phyloP scores from a whole-genome alignment of 768 basidiomycete genomes.

The Pleurotus ostreatus region DNA sequence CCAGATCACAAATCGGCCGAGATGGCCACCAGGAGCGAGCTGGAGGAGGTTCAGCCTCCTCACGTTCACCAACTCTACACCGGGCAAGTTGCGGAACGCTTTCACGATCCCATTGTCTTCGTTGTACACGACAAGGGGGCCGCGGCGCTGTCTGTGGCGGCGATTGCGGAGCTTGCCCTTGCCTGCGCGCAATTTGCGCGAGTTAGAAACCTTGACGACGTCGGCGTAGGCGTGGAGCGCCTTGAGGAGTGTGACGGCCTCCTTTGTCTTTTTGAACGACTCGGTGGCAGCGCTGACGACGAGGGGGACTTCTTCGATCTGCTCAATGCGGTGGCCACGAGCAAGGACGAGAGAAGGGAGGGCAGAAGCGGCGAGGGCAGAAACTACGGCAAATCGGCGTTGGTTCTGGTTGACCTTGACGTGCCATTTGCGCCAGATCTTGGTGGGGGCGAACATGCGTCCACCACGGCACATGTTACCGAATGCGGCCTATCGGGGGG shows the following conservation, averaged over 20 bases:
- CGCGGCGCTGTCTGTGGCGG: conserved; percentile 93
- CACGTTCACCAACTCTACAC: conserved; percentile 96
- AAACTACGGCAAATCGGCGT: conserved; percentile 95
- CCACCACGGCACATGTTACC: conserved; percentile 99
- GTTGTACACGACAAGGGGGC: conserved; percentile 94
- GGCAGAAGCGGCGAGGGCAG: conserved; percentile 96
- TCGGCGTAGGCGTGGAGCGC: conserved; percentile 84
- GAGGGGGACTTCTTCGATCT: conserved; percentile 94
- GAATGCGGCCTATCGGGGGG: conserved; percentile 75
- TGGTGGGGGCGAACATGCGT: conserved; percentile 99
- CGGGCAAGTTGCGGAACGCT: conserved; percentile 98
- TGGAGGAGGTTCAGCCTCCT: conserved; percentile 94
- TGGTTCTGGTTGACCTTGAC: conserved; percentile 99
- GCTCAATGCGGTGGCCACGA: conserved; percentile 97
- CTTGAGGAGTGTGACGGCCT: conserved; percentile 93
- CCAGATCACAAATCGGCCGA: conserved; percentile 99
- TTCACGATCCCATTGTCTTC: conserved; percentile 97
- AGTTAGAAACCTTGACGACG: conserved; percentile 96
- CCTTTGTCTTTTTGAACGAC: conserved; percentile 93
- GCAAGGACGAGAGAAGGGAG: conserved; percentile 98
- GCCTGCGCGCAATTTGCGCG: conserved; percentile 93
- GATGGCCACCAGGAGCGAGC: conserved; percentile 98
- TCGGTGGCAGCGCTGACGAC: conserved; percentile 79
- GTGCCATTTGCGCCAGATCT: conserved; percentile 99
- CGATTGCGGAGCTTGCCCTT: conserved; percentile 98